Evolutionary conservation across 2,329 filamentous ascomycete genomes (phyloP).

Genomic region (Botrytis squamosa): DNA sequence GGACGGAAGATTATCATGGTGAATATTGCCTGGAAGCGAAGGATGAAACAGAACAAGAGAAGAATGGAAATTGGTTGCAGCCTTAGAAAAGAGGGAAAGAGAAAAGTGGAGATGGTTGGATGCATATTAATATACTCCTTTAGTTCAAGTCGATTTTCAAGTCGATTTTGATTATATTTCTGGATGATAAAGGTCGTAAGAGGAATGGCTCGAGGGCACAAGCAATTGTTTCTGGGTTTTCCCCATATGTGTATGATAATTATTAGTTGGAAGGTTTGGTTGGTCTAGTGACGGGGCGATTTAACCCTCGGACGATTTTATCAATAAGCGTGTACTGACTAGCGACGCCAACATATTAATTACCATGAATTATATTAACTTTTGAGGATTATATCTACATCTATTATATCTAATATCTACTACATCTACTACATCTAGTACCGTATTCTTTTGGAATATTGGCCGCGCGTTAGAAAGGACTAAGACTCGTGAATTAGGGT

Average conservation of each 20-base stretch:
- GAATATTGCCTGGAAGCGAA: neutral
- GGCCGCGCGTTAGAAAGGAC: too few species aligned
- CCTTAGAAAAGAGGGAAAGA: neutral
- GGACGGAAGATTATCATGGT: neutral
- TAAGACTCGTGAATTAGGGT: too few species aligned
- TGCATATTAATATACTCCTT: neutral
- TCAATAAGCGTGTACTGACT: neutral
- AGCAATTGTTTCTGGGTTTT: neutral
- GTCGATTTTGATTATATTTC: neutral
- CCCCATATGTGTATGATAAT: neutral
- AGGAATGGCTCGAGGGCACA: neutral
- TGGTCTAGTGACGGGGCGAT: neutral
- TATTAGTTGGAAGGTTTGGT: neutral
- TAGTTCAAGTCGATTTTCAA: neutral
- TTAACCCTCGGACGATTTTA: neutral
- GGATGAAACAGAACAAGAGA: constrained; percentile 4
- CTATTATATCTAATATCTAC: too few species aligned
- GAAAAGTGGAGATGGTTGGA: constrained; percentile 1
- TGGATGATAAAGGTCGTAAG: neutral
- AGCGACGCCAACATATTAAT: neutral
- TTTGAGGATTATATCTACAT: too few species aligned
- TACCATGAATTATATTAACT: neutral
- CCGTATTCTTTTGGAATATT: too few species aligned
- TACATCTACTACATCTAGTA: too few species aligned
- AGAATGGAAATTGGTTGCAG: neutral